Evolutionary conservation across 495 filamentous ascomycete genomes (phyloP), one percentile per base, ranked within the genome.

Genomic region (Bombardia bombarda): DNA sequence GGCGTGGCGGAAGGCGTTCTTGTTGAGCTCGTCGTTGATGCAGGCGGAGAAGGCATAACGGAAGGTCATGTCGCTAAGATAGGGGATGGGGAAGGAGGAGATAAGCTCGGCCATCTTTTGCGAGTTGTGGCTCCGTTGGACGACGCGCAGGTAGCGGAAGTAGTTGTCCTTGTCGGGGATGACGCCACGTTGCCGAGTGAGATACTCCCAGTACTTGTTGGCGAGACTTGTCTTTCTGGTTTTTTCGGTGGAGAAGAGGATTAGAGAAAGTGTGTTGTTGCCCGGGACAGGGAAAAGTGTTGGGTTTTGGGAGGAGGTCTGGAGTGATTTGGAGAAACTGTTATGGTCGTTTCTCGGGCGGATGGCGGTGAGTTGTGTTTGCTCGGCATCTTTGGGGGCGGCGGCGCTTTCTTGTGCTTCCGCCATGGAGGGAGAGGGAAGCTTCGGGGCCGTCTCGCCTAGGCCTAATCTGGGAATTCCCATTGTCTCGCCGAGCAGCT

Each of bases 401-500:
- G 13, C 5, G 34, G 34, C 14, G 10, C 4, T 4, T 1, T 1
- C 1, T 37, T 19, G 34, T 8, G 34, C 20, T 9, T 9, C 19
- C n/a, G n/a, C 25, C 13, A 23, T 13, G 18, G n/a, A 6, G 24
- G 24, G 13, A 28, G 26, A 13, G 26, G 26, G 26, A 7, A 8
- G 26, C n/a, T n/a, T n/a, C n/a, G 26, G 6, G 26, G 26, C 26
- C 6, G 9, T 57, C 8, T 70, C 50, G 8, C 72, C 52, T 18
- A 70, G 50, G 8, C 72, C 52, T 18, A 70, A 56, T 16, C 66
- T 58, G 12, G 82, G 78, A 45, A 90, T 73, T 22, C 74, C 70
- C 74, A 86, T 87, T 7, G 87, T 85, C 61, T 94, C 84, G 38
- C 86, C 68, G 12, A 89, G 60, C 18, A 98, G 63, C 7, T 73